phyloP scores from a whole-genome alignment of 1,284 basidiomycete genomes.

The Cystobasidium pallidum region DNA sequence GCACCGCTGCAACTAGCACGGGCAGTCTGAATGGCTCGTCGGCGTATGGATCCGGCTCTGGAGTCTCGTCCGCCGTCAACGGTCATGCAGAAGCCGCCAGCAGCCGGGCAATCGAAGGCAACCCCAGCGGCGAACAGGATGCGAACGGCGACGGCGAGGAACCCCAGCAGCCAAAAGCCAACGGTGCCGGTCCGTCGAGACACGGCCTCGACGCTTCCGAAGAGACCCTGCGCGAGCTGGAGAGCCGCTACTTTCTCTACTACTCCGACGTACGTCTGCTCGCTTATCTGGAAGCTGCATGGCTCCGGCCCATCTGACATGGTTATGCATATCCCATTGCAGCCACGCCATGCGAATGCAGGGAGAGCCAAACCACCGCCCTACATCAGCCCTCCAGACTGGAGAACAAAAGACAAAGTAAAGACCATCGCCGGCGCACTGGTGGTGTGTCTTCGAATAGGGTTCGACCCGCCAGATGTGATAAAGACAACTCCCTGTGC shows the following conservation, averaged over 20 bases:
- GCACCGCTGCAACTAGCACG: background rate
- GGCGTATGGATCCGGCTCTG: background rate
- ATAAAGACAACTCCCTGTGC: constrained; percentile 97
- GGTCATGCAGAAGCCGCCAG: background rate
- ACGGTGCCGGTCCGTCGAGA: constrained; percentile 13
- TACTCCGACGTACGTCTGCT: constrained; percentile 52
- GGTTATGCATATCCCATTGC: background rate
- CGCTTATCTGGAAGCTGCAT: background rate
- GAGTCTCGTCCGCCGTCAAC: constrained; percentile 7
- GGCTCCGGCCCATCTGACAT: background rate
- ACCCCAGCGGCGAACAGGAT: constrained; percentile 7
- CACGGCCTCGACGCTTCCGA: constrained; percentile 40
- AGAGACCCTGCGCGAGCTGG: constrained; percentile 48
- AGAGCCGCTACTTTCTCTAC: constrained; percentile 54
- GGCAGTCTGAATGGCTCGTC: constrained; percentile 3
- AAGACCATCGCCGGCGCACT: constrained; percentile 83
- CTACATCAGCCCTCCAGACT: constrained; percentile 52
- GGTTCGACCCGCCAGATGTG: constrained; percentile 94
- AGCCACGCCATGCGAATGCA: constrained; percentile 36
- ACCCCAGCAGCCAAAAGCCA: constrained; percentile 7
- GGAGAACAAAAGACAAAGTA: constrained; percentile 56
- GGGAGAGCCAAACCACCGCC: constrained; percentile 38
- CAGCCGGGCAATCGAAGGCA: background rate
- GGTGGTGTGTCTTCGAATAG: constrained; percentile 95
- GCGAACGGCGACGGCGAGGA: background rate